These are phyloP conservation scores for Calonectria leucothoes DNA, from an alignment of 2,329 filamentous ascomycete genomes.

Conservation along the genomic window DNA sequence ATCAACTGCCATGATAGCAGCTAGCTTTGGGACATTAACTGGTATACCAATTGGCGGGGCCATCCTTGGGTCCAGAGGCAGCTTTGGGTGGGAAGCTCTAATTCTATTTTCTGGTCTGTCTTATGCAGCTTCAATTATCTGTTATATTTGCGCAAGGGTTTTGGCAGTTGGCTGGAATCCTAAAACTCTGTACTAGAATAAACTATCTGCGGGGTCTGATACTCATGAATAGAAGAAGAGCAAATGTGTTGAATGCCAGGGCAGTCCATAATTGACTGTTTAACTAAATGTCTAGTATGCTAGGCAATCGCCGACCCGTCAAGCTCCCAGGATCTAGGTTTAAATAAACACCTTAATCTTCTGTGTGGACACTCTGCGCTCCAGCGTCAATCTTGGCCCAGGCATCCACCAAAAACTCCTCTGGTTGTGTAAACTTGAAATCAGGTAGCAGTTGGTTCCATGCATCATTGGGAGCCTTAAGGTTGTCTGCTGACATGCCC, in stretches of 20 bases:
- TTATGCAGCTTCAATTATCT: not conserved
- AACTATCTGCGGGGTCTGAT: no score
- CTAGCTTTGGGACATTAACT: not conserved
- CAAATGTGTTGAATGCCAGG: no score
- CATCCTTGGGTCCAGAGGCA: not conserved
- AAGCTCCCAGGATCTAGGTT: not conserved
- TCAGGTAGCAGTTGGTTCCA: constrained; percentile 58
- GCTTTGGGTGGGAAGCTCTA: not conserved
- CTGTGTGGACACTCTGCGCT: not conserved
- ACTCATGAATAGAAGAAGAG: no score
- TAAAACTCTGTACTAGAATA: not conserved
- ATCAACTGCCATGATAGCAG: not conserved
- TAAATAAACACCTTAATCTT: not conserved
- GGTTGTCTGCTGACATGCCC: constrained; percentile 27
- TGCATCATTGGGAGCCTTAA: constrained; percentile 53
- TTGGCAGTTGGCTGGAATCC: not conserved
- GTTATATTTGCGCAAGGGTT: not conserved
- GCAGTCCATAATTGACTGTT: no score
- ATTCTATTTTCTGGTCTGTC: not conserved
- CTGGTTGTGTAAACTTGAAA: constrained; percentile 53
- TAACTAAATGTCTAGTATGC: not conserved
- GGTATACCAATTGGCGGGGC: not conserved
- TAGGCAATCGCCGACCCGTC: not conserved
- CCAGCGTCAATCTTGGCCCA: constrained; percentile 31
- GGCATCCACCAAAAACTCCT: constrained; percentile 54